These are phyloP conservation scores for Apiospora kogelbergensis DNA, from an alignment of 2,329 filamentous ascomycete genomes.

Conservation along the genomic window DNA sequence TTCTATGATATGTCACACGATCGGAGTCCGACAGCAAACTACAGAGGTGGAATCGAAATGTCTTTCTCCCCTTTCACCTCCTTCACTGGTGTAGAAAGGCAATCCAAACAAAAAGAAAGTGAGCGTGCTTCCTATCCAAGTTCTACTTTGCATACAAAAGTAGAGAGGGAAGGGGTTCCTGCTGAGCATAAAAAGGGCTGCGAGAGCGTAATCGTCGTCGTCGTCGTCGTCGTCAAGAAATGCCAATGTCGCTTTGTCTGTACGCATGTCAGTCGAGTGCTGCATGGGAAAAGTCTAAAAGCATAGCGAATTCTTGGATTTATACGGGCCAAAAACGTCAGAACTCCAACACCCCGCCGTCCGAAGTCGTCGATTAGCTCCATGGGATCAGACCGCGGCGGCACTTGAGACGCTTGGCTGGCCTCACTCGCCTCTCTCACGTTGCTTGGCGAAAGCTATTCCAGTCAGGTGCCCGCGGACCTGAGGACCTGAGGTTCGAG, in stretches of 20 bases:
- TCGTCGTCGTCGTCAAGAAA: neutral
- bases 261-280: conserved; percentile 3
- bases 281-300: neutral
- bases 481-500: neutral
- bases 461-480: neutral
- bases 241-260: conserved; percentile 1
- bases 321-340: neutral
- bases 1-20: neutral
- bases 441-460: neutral
- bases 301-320: neutral
- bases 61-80: neutral
- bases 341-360: neutral
- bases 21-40: neutral
- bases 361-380: neutral
- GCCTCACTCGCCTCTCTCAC: neutral
- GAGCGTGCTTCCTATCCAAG: neutral
- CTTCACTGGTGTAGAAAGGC: neutral
- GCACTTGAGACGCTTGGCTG: neutral
- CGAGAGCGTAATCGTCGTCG: neutral
- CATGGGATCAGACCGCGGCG: neutral
- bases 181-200: neutral
- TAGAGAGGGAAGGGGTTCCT: neutral
- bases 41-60: neutral
- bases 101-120: neutral
- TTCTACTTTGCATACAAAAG: neutral